Evolutionary conservation across 1,284 basidiomycete species (phyloP), one percentile per base, ranked within the genome.

Genomic region (Xerocomus alliaceus): DNA sequence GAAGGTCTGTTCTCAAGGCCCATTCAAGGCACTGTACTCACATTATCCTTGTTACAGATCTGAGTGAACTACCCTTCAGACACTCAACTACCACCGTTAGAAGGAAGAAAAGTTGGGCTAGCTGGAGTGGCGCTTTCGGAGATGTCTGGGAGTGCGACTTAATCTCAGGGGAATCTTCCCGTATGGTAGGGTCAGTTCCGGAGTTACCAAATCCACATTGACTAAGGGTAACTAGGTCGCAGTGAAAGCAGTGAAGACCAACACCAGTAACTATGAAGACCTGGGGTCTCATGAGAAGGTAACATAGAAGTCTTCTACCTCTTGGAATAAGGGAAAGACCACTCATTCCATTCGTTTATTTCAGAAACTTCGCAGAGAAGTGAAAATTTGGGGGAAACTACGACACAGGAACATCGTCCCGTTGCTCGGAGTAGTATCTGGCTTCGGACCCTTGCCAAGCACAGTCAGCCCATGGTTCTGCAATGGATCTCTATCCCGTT

Each of bases 81-180:
- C n/a, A 51, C 32, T 47, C 58, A 9, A 37, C 42, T 35, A 22
- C 49, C 5, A 47, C 7, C 20, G 26, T 75, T 17, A 61, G 28
- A 39, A 69, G 62, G 51, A 71, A 24, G 39, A 5, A 22, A 15
- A 4, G 0, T 15, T 74, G 54, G 44, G 29, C 73, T 31, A 56
- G 35, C 6, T 39, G 11, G 0, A 26, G 22, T 24, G 71, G 71
- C 10, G 42, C 8, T n/a, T 76, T 61, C 20, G 71, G 60, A 37
- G 72, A 76, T 57, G 41, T 76, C 12, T 76, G 71, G 73, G 54
- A 72, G 46, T 74, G 71, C 9, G 63, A 71, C 11, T 54, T 72
- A 24, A 41, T 62, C 18, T 62, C 47, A 12, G 59, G 31, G 24
- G 41, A 32, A 28, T 53, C 54, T 7, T 29, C 42, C 45, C 59